phyloP scores from a whole-genome alignment of 2,329 filamentous ascomycete genomes.

The Colletotrichum spaethianum region DNA sequence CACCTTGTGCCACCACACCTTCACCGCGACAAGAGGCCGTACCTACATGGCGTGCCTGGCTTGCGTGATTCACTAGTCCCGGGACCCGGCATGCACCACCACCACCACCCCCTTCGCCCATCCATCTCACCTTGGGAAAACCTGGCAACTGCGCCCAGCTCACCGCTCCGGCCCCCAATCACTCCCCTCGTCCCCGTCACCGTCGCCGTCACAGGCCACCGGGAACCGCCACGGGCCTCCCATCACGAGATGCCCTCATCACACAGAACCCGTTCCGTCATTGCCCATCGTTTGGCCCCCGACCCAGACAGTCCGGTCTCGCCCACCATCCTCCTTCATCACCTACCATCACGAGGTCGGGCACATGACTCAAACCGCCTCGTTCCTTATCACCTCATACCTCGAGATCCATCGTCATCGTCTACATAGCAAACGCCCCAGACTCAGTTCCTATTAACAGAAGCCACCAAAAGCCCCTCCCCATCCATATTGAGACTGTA shows the following conservation, averaged over 20 bases:
- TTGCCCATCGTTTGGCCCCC: neutral
- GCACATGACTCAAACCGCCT: slow-evolving; percentile 5
- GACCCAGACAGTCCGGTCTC: neutral
- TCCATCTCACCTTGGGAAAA: neutral
- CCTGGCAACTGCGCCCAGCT: slow-evolving; percentile 4
- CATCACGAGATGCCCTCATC: neutral
- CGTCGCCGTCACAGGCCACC: neutral
- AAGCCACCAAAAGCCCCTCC: too few relatives aligned
- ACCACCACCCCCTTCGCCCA: neutral
- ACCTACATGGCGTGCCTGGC: slow-evolving; percentile 18
- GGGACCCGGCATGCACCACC: slow-evolving; percentile 1
- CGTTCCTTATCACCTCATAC: neutral
- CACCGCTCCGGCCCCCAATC: neutral
- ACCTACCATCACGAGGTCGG: neutral
- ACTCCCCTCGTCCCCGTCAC: neutral
- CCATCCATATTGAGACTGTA: neutral
- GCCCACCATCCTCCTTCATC: neutral
- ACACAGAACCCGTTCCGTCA: neutral
- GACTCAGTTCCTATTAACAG: neutral
- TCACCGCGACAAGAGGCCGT: neutral
- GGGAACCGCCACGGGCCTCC: neutral
- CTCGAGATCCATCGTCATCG: neutral
- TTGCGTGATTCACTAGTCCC: slow-evolving; percentile 11
- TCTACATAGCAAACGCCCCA: neutral
- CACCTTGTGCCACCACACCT: neutral